Evolutionary conservation across 2,329 filamentous ascomycete species (phyloP).

Genomic region (Endoconidiophora laricicola): DNA sequence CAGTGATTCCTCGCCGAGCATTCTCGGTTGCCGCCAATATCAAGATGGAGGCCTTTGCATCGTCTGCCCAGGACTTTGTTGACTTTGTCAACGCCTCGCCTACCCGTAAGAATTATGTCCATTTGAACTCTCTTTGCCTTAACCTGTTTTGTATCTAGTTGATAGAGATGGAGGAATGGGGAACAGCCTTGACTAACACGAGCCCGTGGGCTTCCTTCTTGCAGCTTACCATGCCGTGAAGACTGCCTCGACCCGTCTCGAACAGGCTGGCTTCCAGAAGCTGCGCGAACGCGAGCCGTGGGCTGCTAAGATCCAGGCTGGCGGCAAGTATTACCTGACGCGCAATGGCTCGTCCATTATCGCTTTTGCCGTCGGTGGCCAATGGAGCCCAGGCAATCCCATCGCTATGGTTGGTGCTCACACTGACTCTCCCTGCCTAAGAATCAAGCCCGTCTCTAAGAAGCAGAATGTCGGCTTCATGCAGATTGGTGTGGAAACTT

Average conservation of each 20-base stretch:
- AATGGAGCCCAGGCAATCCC: constrained; percentile 83
- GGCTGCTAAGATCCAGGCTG: constrained; percentile 61
- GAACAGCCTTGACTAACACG: not conserved
- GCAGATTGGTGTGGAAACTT: constrained; percentile 91
- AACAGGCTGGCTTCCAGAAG: constrained; percentile 68
- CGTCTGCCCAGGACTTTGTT: constrained; percentile 64
- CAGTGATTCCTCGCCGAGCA: not conserved
- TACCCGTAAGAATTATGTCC: constrained; percentile 47
- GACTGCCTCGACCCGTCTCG: constrained; percentile 57
- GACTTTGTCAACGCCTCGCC: constrained; percentile 90
- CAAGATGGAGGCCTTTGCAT: constrained; percentile 11
- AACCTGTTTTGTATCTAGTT: no score
- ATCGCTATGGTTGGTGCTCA: constrained; percentile 90
- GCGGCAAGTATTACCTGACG: constrained; percentile 92
- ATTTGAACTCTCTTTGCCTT: not conserved
- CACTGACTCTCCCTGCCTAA: constrained; percentile 83
- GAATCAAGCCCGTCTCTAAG: constrained; percentile 88
- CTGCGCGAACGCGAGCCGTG: constrained; percentile 87
- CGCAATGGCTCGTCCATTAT: constrained; percentile 85
- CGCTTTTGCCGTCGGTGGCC: constrained; percentile 76
- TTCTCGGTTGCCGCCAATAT: not conserved
- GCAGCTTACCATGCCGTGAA: constrained; percentile 87
- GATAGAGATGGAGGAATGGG: not conserved
- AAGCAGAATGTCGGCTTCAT: constrained; percentile 74
- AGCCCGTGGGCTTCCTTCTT: not conserved